Evolutionary conservation across 352 stramenopile genomes (phyloP).

Genomic region (Phytophthora aleatoria): DNA sequence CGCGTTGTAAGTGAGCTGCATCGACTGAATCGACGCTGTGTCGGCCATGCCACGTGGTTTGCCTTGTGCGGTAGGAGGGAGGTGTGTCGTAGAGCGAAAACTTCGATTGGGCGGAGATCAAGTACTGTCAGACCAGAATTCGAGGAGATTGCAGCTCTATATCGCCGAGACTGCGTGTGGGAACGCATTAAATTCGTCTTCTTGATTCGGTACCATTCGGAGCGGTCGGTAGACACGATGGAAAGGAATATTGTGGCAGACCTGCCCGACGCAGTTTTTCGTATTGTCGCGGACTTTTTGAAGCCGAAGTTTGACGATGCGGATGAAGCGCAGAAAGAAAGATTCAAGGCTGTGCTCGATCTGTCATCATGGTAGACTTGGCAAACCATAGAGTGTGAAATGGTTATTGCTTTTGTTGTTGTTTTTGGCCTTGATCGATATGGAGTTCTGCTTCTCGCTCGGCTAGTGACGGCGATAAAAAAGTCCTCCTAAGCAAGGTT

Average conservation of each 20-base stretch:
- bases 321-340: constrained; percentile 28
- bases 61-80: constrained; percentile 12
- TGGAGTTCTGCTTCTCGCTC: too few species aligned
- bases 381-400: too few species aligned
- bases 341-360: constrained; percentile 28
- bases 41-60: constrained; percentile 32
- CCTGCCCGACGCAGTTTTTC: background rate
- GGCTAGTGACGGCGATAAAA: too few species aligned
- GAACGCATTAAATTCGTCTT: constrained; percentile 18
- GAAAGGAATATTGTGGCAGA: constrained; percentile 18
- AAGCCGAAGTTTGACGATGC: constrained; percentile 32
- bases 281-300: constrained; percentile 18
- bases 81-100: background rate
- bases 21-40: constrained; percentile 19
- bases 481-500: too few species aligned
- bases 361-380: constrained; percentile 19
- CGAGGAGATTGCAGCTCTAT: constrained; percentile 16
- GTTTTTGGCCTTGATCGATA: too few species aligned
- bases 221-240: too few species aligned
- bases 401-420: too few species aligned
- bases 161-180: constrained; percentile 31
- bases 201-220: constrained; percentile 16
- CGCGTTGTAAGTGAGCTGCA: constrained; percentile 18
- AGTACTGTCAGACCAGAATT: constrained; percentile 3
- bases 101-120: background rate